Evolutionary conservation across 495 filamentous ascomycete genomes (phyloP).

Genomic region (Aspergillus sclerotiicarbonarius): DNA sequence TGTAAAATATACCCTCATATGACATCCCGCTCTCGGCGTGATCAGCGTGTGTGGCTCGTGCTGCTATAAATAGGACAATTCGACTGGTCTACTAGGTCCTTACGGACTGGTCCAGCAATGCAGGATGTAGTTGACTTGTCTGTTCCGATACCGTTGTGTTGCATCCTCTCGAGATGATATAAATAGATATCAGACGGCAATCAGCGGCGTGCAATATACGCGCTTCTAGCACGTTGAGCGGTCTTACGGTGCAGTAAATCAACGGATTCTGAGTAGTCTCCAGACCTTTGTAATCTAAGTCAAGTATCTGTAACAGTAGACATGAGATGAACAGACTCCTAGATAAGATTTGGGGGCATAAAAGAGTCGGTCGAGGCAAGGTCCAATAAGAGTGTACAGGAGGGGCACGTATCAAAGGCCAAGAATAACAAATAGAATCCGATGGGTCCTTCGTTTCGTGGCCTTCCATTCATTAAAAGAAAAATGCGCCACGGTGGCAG

Average conservation of each 20-base stretch:
- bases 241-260: not conserved
- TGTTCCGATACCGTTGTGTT: not conserved
- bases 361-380: no score
- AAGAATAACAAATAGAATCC: no score
- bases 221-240: not conserved
- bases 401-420: no score
- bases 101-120: not conserved
- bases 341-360: no score
- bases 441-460: not conserved
- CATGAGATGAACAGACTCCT: no score
- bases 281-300: no score
- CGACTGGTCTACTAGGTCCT: not conserved
- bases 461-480: not conserved
- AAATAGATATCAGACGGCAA: not conserved
- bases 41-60: not conserved
- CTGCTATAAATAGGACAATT: not conserved
- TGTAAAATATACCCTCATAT: no score
- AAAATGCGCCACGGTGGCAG: not conserved
- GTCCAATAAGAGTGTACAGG: no score
- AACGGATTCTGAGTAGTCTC: no score
- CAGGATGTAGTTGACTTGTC: not conserved
- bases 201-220: not conserved
- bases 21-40: not conserved
- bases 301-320: no score
- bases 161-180: not conserved